A percentile compares a stretch with the other conserved stretches of the same genome.
These are phyloP conservation scores for Amylocarpus encephaloides DNA, from an alignment of 2,329 filamentous ascomycete species.

Conservation along the genomic window DNA sequence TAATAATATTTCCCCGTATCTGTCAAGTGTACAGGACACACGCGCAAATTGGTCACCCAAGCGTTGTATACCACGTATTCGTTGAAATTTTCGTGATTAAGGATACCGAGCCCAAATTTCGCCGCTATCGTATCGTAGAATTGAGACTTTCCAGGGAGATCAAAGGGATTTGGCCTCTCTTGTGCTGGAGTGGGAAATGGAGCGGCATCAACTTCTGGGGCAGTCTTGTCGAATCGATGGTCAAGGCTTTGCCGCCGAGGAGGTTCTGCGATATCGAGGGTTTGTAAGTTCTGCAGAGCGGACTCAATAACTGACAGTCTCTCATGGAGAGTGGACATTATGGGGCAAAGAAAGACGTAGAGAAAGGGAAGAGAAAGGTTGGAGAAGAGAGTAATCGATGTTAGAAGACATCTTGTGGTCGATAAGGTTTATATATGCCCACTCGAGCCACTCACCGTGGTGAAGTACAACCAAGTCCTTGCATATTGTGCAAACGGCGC, in stretches of 20 bases:
- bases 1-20: conserved; percentile 19
- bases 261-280: conserved; percentile 13
- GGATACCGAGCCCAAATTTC: conserved; percentile 17
- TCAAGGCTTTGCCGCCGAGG: conserved; percentile 21
- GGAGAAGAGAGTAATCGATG: not conserved
- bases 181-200: conserved; percentile 19
- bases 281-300: conserved; percentile 15
- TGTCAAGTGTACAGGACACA: conserved; percentile 19
- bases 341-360: not conserved
- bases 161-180: conserved; percentile 18
- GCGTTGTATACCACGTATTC: conserved; percentile 23
- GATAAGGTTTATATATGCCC: not conserved
- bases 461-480: too few relatives aligned
- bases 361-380: not conserved
- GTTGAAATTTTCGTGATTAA: conserved; percentile 15
- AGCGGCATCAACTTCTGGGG: conserved; percentile 17
- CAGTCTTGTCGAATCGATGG: conserved; percentile 21
- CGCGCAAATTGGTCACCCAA: conserved; percentile 21
- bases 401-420: not conserved
- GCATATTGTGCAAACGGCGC: too few relatives aligned
- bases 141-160: conserved; percentile 3
- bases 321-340: conserved; percentile 19
- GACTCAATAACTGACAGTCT: conserved; percentile 16
- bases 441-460: too few relatives aligned
- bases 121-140: conserved; percentile 21